A percentile compares a stretch with the other conserved stretches of the same genome.
These are phyloP conservation scores for Wickerhamiella parazyma DNA, from an alignment of 805 yeast species.

Conservation along the genomic window DNA sequence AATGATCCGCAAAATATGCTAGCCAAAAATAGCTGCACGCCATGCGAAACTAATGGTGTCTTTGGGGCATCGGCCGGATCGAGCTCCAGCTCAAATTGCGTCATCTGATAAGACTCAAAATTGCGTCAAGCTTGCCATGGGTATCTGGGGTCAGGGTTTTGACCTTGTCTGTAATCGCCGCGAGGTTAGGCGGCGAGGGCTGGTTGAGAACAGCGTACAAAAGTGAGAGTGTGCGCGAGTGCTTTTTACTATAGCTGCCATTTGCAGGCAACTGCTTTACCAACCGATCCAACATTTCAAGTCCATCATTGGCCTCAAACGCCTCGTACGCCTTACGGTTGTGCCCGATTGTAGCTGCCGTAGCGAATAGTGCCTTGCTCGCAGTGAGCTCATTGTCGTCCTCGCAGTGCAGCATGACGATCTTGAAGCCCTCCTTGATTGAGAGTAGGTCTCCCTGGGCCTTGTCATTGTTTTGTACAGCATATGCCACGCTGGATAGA, in stretches of 20 bases:
- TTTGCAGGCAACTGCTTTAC: neutral
- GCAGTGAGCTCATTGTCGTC: constrained; percentile 28
- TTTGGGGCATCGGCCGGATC: neutral
- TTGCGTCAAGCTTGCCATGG: neutral
- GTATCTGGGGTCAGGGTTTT: neutral
- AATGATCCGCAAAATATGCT: constrained; percentile 16
- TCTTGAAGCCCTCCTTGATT: constrained; percentile 22
- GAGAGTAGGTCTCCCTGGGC: constrained; percentile 49
- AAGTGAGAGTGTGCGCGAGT: neutral
- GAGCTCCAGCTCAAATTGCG: neutral
- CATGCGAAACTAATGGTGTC: neutral
- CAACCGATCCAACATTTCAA: neutral
- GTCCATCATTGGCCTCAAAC: constrained; percentile 46
- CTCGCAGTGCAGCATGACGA: constrained; percentile 20
- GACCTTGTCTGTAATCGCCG: neutral
- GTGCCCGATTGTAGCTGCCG: constrained; percentile 62
- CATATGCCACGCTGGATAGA: constrained; percentile 70
- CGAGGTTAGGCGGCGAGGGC: neutral
- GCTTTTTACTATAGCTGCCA: constrained; percentile 1
- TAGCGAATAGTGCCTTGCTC: constrained; percentile 62
- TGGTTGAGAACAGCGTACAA: constrained; percentile 5
- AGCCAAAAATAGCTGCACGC: constrained; percentile 13
- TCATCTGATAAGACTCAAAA: neutral
- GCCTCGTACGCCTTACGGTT: constrained; percentile 39
- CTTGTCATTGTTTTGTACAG: constrained; percentile 78